phyloP scores from a whole-genome alignment of 2,329 filamentous ascomycete species.

The Zymoseptoria passerinii region DNA sequence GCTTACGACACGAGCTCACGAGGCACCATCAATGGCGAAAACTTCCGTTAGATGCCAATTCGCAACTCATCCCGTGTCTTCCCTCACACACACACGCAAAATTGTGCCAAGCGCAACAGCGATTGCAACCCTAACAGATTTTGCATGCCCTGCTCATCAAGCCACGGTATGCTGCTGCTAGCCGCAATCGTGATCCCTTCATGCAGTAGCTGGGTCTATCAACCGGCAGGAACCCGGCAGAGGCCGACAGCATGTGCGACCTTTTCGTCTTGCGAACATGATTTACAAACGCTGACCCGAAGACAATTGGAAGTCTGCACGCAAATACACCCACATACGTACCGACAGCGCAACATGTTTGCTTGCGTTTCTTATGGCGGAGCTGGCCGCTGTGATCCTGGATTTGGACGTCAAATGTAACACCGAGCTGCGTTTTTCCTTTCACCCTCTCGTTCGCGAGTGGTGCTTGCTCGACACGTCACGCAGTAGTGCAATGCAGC shows the following conservation, averaged over 20 bases:
- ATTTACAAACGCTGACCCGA: conserved; percentile 1
- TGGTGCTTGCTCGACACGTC: conserved; percentile 7
- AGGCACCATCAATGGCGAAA: background rate
- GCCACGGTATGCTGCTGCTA: conserved; percentile 1
- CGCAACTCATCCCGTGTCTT: background rate
- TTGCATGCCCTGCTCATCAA: background rate
- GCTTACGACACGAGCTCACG: too few species aligned
- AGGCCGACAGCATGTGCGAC: background rate
- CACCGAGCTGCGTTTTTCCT: background rate
- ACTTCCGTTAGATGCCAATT: background rate
- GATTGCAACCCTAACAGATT: background rate
- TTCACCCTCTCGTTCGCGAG: conserved; percentile 5
- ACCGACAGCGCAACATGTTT: conserved; percentile 6
- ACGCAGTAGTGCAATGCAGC: conserved; percentile 16
- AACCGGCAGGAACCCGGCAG: conserved; percentile 19
- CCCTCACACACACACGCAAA: background rate
- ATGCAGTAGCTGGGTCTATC: conserved; percentile 15
- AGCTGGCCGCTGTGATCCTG: conserved; percentile 7
- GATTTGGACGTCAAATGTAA: conserved; percentile 8
- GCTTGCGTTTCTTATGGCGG: conserved; percentile 6
- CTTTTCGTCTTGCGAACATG: background rate
- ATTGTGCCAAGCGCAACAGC: conserved; percentile 1
- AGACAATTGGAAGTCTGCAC: background rate
- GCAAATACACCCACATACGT: background rate
- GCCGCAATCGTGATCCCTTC: conserved; percentile 5